phyloP scores from a whole-genome alignment of 768 basidiomycete species.

The Pleurotus citrinopileatus region DNA sequence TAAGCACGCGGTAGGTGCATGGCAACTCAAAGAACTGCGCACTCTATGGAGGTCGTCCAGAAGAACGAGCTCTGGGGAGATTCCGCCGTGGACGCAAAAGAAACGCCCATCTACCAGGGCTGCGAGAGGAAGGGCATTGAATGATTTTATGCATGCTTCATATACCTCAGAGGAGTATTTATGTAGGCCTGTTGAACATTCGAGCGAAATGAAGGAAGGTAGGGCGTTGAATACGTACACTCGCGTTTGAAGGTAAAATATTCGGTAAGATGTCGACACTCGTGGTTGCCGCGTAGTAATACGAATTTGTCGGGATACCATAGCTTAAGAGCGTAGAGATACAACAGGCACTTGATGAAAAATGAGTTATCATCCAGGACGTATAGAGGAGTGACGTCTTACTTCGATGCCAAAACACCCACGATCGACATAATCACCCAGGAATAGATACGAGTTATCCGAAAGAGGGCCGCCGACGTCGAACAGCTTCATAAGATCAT shows the following conservation, averaged over 20 bases:
- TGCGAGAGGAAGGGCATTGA: conserved; percentile 86
- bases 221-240: conserved; percentile 48
- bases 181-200: conserved; percentile 61
- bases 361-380: background rate
- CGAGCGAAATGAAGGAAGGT: background rate
- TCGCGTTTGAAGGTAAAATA: conserved; percentile 99
- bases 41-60: conserved; percentile 74
- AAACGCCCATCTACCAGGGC: conserved; percentile 94
- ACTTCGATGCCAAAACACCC: conserved; percentile 84
- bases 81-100: conserved; percentile 96
- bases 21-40: background rate
- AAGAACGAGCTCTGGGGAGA: conserved; percentile 82
- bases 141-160: conserved; percentile 88
- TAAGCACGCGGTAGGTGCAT: conserved; percentile 11
- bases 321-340: conserved; percentile 91
- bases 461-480: conserved; percentile 86
- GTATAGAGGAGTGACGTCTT: conserved; percentile 10
- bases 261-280: conserved; percentile 94
- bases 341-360: conserved; percentile 72
- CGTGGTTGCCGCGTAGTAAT: conserved; percentile 93
- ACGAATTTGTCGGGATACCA: conserved; percentile 81
- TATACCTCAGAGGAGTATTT: conserved; percentile 85
- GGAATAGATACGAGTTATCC: conserved; percentile 87
- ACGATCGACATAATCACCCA: conserved; percentile 97
- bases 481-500: conserved; percentile 97